Evolutionary conservation across 2,329 filamentous ascomycete genomes (phyloP), one percentile per base, ranked within the genome.

Genomic region (Coleophoma cylindrospora): DNA sequence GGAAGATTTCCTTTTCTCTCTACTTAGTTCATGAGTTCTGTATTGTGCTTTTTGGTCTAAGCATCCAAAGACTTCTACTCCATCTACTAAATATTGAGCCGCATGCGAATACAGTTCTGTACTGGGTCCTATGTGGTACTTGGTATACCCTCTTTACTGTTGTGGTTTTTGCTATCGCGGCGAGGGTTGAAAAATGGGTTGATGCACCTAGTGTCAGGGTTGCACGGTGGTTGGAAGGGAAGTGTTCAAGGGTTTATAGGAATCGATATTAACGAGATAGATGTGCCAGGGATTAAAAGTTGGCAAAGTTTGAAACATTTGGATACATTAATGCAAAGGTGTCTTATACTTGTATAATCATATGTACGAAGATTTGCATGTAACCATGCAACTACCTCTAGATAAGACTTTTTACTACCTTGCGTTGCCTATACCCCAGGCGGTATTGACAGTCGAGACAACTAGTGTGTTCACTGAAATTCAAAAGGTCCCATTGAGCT

Each of bases 21-120:
- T 81, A 82, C 56, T 67, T 82, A 12, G 68, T 79, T 10, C 79
- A 82, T 55, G 77, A 77, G 0, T 71, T 70, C 8, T 65, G 75
- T 7, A 58, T 77, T n/a, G 68, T 67, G 13, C 53, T 70, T 9
- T 60, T 60, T 49, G 59, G 43, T 58, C 68, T 52, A 14, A 41
- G 15, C 11, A 15, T 61, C 15, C 50, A 57, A 17, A n/a, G n/a
- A 10, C 41, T 44, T 1, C 2, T 60, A 36, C 45, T 58, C 21
- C 17, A 41, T 8, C 2, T 56, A 8, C 21, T 48, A 11, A 53
- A 50, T 4, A 3, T 58, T 12, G 34, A 50, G 33, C 40, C 46
- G 13, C 34, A 46, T 15, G 49, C 21, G 11, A 40, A 43, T 21
- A 58, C 73, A 22, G 64, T 74, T 1, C 65, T 82, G 8, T 82